These are phyloP conservation scores for Anthracocystis panici-leucophaei DNA, from an alignment of 1,284 basidiomycete genomes.

Conservation along the genomic window DNA sequence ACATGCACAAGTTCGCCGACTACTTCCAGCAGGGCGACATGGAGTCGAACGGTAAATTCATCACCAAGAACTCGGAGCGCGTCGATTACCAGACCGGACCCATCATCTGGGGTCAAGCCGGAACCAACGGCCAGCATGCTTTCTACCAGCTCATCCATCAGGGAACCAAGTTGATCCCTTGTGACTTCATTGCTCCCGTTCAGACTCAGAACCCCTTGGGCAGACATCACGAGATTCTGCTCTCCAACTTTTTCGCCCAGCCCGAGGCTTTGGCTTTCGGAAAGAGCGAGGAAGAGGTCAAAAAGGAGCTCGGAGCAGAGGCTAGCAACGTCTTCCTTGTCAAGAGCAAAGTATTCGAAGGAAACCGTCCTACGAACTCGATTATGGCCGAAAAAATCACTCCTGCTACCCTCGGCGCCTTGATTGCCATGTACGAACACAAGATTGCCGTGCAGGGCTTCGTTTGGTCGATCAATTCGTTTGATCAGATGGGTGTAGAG, in stretches of 20 bases:
- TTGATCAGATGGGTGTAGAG: conserved; percentile 74
- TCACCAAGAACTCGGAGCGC: conserved; percentile 91
- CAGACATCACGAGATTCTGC: conserved; percentile 93
- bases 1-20: conserved; percentile 98
- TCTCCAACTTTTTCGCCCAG: conserved; percentile 98
- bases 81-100: conserved; percentile 98
- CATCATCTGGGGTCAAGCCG: conserved; percentile 98
- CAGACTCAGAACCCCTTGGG: conserved; percentile 90
- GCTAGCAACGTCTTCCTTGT: conserved; percentile 82
- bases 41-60: conserved; percentile 98
- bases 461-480: conserved; percentile 98
- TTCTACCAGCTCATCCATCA: conserved; percentile 99
- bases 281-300: conserved; percentile 90
- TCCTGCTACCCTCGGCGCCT: conserved; percentile 86
- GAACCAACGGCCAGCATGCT: conserved; percentile 98
- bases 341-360: conserved; percentile 98
- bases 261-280: conserved; percentile 92
- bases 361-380: conserved; percentile 96
- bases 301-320: conserved; percentile 81
- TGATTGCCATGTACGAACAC: conserved; percentile 95
- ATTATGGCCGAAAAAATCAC: conserved; percentile 94
- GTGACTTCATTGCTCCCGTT: conserved; percentile 93
- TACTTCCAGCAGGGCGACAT: conserved; percentile 99
- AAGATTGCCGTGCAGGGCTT: conserved; percentile 99
- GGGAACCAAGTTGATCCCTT: conserved; percentile 77